Evolutionary conservation across 2,329 filamentous ascomycete genomes (phyloP), one percentile per base, ranked within the genome.

Genomic region (Aureobasidium sp.): DNA sequence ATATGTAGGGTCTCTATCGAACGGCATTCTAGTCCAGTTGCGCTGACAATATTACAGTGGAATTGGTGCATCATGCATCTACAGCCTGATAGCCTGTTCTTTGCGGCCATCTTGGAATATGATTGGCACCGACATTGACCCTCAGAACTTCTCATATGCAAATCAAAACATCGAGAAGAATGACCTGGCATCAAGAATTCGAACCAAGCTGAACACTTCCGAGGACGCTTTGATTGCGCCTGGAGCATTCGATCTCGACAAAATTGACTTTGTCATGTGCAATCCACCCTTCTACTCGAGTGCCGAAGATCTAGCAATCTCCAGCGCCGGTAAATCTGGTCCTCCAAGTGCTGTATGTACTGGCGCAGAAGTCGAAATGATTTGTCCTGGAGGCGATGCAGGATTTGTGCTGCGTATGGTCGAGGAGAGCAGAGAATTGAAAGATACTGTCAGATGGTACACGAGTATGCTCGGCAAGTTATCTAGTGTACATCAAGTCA

Each of bases 211-310:
- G 0, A 85, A 85, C 1, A 72, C 76, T 0, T 67, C 77, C 0
- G 70, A 76, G 0, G 83, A 81, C 37, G 67, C 76, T 0, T 75
- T 97, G 1, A 80, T 97, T 6, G 86, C 88, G 0, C 70, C 91
- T 0, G 77, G 85, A 42, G 78, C 79, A 0, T 69, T 86, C 1
- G 74, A 72, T 29, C 70, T 83, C 16, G 64, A 69, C 10, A 79
- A 77, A 3, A 78, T 96, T 47, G 87, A 93, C 70, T 97, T 97
- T 71, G 86, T 84, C 63, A 95, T 97, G 86, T 93, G 88, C 65
- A 99, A 99, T 67, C 94, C 94, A 0, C 94, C 94, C 0, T 99
- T 99, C 76, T 97, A 97, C 77, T 74, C 79, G n/a, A 91, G 89
- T 0, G 76, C 82, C 3, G 74, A 80, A 5, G 91, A 95, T 55